Conservation (phyloP, 169 alveolate species). For the Plasmodium sp. region DNA sequence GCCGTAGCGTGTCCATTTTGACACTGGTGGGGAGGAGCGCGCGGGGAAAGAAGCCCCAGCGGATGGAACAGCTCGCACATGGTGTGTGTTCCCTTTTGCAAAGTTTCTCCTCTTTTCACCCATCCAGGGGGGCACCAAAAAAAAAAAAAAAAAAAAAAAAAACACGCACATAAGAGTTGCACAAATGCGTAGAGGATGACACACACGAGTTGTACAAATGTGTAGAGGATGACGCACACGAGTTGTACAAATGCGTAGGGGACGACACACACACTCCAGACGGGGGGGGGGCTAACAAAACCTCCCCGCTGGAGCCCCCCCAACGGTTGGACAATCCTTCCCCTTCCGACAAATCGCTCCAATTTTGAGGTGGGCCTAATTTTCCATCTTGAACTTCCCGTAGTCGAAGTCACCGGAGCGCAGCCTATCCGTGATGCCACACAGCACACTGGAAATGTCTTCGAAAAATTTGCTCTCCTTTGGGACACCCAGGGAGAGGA, state of each 20-base stretch:
- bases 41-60: neutral
- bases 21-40: neutral
- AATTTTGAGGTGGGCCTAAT: neutral
- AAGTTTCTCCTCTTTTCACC: neutral
- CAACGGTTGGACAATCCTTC: neutral
- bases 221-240: neutral
- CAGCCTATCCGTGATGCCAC: neutral
- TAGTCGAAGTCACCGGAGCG: conserved; percentile 6
- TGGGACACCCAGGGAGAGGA: conserved; percentile 13
- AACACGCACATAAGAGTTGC: too few relatives aligned
- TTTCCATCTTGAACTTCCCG: conserved; percentile 16
- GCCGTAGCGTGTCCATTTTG: neutral
- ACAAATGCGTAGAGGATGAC: neutral
- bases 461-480: conserved; percentile 5
- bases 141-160: too few relatives aligned
- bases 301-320: neutral
- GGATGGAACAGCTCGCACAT: neutral
- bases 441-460: neutral
- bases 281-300: neutral
- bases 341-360: neutral
- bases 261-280: neutral
- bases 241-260: neutral
- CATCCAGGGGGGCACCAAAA: neutral
- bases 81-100: neutral
- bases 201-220: neutral